Percentiles rank a stretch among this genome's conserved stretches.
These are phyloP conservation scores for Solanum aculeatissimum DNA, from an alignment of 305 asterid genomes.

Conservation along the genomic window DNA sequence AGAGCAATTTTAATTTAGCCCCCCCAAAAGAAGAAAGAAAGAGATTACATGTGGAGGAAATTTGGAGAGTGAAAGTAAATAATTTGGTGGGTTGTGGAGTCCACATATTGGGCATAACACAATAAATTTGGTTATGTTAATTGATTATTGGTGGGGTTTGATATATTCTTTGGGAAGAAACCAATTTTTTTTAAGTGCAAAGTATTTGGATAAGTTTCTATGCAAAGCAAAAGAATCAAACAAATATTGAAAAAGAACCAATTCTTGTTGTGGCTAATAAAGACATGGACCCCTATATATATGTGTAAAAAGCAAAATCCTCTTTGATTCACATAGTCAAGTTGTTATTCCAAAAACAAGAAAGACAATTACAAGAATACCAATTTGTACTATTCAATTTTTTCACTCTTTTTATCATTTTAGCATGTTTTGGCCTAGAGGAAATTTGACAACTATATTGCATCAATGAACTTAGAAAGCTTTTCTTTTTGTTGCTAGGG, in stretches of 20 bases:
- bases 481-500: not conserved
- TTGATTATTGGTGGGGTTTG: slow-evolving; percentile 31
- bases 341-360: not conserved
- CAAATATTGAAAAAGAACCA: slow-evolving; percentile 21
- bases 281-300: slow-evolving; percentile 33
- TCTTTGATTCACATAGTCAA: not conserved
- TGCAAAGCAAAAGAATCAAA: slow-evolving; percentile 44
- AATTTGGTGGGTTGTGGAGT: slow-evolving; percentile 12
- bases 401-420: not conserved
- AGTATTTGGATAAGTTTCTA: slow-evolving; percentile 46
- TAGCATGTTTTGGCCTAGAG: not conserved
- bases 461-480: not conserved
- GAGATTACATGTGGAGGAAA: not conserved
- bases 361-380: not conserved
- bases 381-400: not conserved
- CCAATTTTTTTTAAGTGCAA: slow-evolving; percentile 9
- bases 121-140: slow-evolving; percentile 15
- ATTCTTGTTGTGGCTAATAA: slow-evolving; percentile 45
- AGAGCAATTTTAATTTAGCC: not conserved
- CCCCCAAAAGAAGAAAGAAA: not conserved
- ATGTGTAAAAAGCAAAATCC: slow-evolving; percentile 4
- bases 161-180: slow-evolving; percentile 26
- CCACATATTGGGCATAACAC: slow-evolving; percentile 11
- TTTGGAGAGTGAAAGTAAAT: not conserved
- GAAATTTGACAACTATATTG: not conserved